A percentile compares a stretch with the other conserved stretches of the same genome.
Conservation (phyloP, 1,284 basidiomycete genomes). For the Austropuccinia psidii region DNA sequence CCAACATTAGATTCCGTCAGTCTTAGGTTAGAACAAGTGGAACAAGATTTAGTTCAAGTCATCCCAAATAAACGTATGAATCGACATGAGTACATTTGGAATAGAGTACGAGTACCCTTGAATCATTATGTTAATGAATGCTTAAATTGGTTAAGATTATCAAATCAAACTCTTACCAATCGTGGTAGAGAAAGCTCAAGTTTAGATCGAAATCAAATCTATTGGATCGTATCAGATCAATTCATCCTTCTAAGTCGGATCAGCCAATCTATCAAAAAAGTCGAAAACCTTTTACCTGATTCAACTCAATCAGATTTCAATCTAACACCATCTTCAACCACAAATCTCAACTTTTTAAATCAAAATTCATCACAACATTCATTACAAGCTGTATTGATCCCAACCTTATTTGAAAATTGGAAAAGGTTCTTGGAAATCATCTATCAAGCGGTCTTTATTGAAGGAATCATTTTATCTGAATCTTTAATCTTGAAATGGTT, state of each 20-base stretch:
- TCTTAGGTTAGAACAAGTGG: background rate
- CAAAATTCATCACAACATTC: background rate
- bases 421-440: slow-evolving; percentile 16
- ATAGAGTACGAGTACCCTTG: slow-evolving; percentile 20
- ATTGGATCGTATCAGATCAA: slow-evolving; percentile 12
- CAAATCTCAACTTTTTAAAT: background rate
- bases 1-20: slow-evolving; percentile 17
- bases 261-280: slow-evolving; percentile 8
- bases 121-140: slow-evolving; percentile 28
- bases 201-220: slow-evolving; percentile 7
- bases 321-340: slow-evolving; percentile 10
- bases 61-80: slow-evolving; percentile 23
- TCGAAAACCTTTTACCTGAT: slow-evolving; percentile 12
- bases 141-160: background rate
- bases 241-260: slow-evolving; percentile 4
- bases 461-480: slow-evolving; percentile 29
- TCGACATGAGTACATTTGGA: slow-evolving; percentile 34
- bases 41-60: slow-evolving; percentile 4
- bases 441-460: slow-evolving; percentile 8
- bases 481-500: slow-evolving; percentile 35
- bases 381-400: slow-evolving; percentile 20
- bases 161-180: background rate
- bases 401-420: slow-evolving; percentile 26
- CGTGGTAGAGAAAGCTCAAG: background rate
- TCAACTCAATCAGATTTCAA: background rate